phyloP scores from a whole-genome alignment of 768 basidiomycete species.

The Mrakia gelida region DNA sequence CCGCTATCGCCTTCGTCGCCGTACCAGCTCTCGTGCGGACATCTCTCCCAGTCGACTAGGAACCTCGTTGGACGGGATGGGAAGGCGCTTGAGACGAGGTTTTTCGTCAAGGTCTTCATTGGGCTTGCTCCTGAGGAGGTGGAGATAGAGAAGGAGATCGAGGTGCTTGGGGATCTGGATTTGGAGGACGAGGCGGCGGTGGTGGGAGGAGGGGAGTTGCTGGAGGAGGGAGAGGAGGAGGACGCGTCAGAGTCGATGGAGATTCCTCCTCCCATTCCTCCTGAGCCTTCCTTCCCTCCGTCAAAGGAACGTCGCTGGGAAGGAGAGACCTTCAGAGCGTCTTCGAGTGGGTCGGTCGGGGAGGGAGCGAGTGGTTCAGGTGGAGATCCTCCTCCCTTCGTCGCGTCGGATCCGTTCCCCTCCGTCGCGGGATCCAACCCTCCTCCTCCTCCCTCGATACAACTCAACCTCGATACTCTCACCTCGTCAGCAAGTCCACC shows the following conservation, averaged over 20 bases:
- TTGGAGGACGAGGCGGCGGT: background rate
- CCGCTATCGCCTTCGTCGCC: conserved; percentile 28
- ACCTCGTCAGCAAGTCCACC: background rate
- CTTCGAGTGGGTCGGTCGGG: background rate
- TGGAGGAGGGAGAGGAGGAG: background rate
- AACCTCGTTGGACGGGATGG: background rate
- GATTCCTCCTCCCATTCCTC: background rate
- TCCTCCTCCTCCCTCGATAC: background rate
- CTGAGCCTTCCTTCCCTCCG: conserved; percentile 8
- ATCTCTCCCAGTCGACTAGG: conserved; percentile 14
- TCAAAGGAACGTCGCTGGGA: conserved; percentile 17
- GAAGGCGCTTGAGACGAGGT: conserved; percentile 16
- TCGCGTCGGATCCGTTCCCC: conserved; percentile 13
- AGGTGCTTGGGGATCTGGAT: conserved; percentile 26
- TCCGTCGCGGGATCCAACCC: background rate
- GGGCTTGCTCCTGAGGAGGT: conserved; percentile 23
- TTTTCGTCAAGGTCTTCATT: conserved; percentile 28
- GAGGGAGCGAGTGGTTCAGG: conserved; percentile 3
- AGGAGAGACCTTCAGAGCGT: conserved; percentile 17
- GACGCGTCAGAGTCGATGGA: background rate
- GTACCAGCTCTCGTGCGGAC: conserved; percentile 28
- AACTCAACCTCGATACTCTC: background rate
- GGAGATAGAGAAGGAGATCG: conserved; percentile 25
- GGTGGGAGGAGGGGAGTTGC: background rate
- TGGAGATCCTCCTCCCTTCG: conserved; percentile 24